Evolutionary conservation across 1,139 yeast genomes (phyloP).

Genomic region (Suhomyces bolitotheri): DNA sequence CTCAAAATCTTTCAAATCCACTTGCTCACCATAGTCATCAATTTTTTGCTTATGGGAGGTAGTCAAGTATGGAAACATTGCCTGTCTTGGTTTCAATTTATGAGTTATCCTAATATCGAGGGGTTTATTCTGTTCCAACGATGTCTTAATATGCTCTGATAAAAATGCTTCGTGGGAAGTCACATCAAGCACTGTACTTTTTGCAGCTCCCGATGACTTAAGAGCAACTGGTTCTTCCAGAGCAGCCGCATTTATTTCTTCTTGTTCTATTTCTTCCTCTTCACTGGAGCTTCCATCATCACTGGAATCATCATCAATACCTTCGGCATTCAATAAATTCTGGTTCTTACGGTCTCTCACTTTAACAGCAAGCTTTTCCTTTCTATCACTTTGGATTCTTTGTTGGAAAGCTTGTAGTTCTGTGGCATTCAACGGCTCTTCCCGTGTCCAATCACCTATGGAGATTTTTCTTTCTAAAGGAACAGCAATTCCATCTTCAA

Average conservation of each 20-base stretch:
- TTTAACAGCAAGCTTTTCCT: constrained; percentile 49
- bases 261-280: constrained; percentile 8
- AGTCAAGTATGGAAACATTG: constrained; percentile 72
- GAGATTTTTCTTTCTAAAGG: constrained; percentile 45
- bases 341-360: constrained; percentile 59
- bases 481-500: constrained; percentile 60
- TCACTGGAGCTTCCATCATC: constrained; percentile 25
- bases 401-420: constrained; percentile 53
- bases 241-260: constrained; percentile 1
- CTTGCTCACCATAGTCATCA: constrained; percentile 85
- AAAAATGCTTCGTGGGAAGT: constrained; percentile 46
- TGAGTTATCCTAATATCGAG: constrained; percentile 67
- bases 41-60: constrained; percentile 53
- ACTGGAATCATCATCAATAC: constrained; percentile 37
- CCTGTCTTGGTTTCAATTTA: constrained; percentile 59
- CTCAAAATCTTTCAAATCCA: constrained; percentile 64
- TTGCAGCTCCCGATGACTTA: background rate
- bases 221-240: constrained; percentile 15
- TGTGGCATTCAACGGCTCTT: constrained; percentile 50
- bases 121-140: constrained; percentile 41
- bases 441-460: constrained; percentile 39
- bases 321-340: constrained; percentile 50
- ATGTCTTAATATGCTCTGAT: constrained; percentile 39
- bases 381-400: constrained; percentile 42
- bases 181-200: constrained; percentile 27